These are phyloP conservation scores for Elsinoe ampelina DNA, from an alignment of 2,329 filamentous ascomycete species.

Conservation along the genomic window DNA sequence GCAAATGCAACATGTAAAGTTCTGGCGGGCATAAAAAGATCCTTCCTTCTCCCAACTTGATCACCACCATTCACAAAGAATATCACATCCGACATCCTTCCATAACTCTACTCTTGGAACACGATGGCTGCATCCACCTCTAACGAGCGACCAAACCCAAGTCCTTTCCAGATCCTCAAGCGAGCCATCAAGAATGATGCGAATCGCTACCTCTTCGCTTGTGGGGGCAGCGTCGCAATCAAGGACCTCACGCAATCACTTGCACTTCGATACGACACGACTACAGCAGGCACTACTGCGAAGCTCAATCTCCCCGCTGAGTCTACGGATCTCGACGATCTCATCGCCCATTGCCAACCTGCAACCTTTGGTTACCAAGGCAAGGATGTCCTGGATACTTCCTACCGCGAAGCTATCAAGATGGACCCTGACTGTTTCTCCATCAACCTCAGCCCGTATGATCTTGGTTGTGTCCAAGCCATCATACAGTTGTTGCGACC, in stretches of 20 bases:
- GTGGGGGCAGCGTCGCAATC: not conserved
- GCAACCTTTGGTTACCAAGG: constrained; percentile 42
- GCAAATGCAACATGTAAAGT: too few species aligned
- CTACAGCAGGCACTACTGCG: not conserved
- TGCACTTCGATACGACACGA: not conserved
- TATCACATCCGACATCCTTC: too few species aligned
- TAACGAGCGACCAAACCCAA: too few species aligned
- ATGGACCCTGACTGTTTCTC: constrained; percentile 41
- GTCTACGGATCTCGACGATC: not conserved
- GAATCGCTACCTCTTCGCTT: not conserved
- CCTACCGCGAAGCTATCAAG: constrained; percentile 45
- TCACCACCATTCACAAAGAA: too few species aligned
- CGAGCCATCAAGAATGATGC: too few species aligned
- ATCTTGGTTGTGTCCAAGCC: not conserved
- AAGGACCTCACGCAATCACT: not conserved
- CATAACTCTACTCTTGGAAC: too few species aligned
- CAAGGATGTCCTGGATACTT: constrained; percentile 42
- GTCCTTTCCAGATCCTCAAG: too few species aligned
- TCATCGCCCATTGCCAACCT: constrained; percentile 26
- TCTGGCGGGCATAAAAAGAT: too few species aligned
- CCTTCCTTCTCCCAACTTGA: too few species aligned
- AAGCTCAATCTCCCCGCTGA: constrained; percentile 4
- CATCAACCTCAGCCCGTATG: constrained; percentile 18
- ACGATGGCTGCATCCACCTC: too few species aligned
- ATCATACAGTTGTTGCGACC: not conserved